A percentile compares a stretch with the other conserved stretches of the same genome.
These are phyloP conservation scores for Metschnikowia shivogae DNA, from an alignment of 805 yeast genomes.

Conservation along the genomic window DNA sequence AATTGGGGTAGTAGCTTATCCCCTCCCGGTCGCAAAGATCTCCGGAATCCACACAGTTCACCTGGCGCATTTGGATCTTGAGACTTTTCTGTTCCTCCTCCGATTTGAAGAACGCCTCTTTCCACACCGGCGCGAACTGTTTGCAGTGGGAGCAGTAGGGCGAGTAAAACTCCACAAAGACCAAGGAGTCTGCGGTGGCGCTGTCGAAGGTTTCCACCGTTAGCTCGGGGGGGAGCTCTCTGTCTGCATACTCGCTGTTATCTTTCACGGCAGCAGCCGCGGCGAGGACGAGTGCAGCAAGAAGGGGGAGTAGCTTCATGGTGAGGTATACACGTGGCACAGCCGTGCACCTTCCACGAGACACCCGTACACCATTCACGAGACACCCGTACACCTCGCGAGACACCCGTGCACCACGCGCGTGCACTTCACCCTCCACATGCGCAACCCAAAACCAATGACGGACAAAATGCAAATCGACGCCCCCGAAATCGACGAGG, in stretches of 20 bases:
- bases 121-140: constrained; percentile 79
- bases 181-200: constrained; percentile 48
- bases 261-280: constrained; percentile 1
- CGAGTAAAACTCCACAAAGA: constrained; percentile 83
- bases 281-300: background rate
- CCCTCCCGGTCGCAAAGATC: constrained; percentile 74
- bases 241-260: constrained; percentile 3
- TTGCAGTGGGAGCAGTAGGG: constrained; percentile 88
- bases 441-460: constrained; percentile 5
- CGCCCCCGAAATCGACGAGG: constrained; percentile 71
- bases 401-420: background rate
- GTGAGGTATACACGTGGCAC: background rate
- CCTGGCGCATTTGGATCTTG: constrained; percentile 61
- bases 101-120: constrained; percentile 51
- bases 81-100: constrained; percentile 41
- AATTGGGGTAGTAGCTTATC: constrained; percentile 62
- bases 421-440: background rate
- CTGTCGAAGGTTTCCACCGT: constrained; percentile 48
- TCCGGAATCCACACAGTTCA: constrained; percentile 81
- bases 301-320: background rate
- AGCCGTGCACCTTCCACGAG: background rate
- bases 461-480: constrained; percentile 39
- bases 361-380: background rate
- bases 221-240: constrained; percentile 47
- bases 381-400: background rate